Percentiles rank a stretch among this genome's conserved stretches.
Evolutionary conservation across 495 filamentous ascomycete species (phyloP).

Genomic region (Pseudevernia furfuracea): DNA sequence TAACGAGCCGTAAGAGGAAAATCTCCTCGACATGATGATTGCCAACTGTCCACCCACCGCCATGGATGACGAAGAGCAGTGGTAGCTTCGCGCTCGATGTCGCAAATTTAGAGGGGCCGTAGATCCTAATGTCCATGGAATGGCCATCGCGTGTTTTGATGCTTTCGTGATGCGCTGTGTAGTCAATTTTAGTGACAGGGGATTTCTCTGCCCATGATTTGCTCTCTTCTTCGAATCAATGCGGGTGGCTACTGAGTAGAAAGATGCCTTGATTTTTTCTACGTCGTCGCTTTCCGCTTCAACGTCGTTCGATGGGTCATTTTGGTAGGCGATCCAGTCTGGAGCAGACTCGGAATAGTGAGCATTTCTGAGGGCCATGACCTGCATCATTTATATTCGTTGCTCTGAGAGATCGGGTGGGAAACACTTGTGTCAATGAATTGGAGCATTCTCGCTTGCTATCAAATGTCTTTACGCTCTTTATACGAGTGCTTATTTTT

Average conservation of each 20-base stretch:
- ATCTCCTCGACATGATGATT: neutral
- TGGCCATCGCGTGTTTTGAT: neutral
- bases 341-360: neutral
- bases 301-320: neutral
- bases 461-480: too few relatives aligned
- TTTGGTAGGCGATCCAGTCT: neutral
- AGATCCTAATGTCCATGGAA: neutral
- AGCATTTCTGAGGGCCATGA: neutral
- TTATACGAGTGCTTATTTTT: too few relatives aligned
- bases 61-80: neutral
- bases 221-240: neutral
- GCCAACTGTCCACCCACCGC: neutral
- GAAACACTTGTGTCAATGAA: too few relatives aligned
- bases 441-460: too few relatives aligned
- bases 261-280: neutral
- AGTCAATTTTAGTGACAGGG: neutral
- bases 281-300: too few relatives aligned
- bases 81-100: neutral
- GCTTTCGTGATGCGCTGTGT: neutral
- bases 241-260: neutral
- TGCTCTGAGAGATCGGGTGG: neutral
- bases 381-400: rapidly evolving
- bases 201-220: too few relatives aligned
- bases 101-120: neutral
- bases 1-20: neutral